Evolutionary conservation across 2,329 filamentous ascomycete genomes (phyloP).

Genomic region (Colletotrichum zoysiae): DNA sequence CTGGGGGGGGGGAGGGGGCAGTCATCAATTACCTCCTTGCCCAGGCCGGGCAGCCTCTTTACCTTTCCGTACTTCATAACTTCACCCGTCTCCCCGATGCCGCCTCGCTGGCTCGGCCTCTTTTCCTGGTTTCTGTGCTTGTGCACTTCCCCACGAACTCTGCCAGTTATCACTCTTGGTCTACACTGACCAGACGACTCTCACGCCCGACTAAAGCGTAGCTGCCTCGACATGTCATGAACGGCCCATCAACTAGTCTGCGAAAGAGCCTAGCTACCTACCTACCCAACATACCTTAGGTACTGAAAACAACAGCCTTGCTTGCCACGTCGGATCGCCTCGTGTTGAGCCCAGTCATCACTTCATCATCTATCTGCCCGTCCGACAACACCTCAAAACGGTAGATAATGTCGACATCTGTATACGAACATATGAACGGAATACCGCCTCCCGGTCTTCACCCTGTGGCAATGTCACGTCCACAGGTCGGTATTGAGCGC

Average conservation of each 20-base stretch:
- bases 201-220: neutral
- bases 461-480: conserved; percentile 73
- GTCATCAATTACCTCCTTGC: conserved; percentile 39
- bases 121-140: conserved; percentile 34
- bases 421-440: conserved; percentile 57
- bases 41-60: conserved; percentile 33
- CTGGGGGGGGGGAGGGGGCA: conserved; percentile 28
- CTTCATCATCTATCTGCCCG: neutral
- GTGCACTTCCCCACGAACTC: conserved; percentile 27
- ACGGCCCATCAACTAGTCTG: conserved; percentile 17
- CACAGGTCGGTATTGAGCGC: conserved; percentile 85
- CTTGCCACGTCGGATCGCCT: neutral
- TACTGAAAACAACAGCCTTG: conserved; percentile 10
- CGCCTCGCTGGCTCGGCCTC: conserved; percentile 26
- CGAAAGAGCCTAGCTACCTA: conserved; percentile 11
- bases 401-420: conserved; percentile 55
- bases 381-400: conserved; percentile 2
- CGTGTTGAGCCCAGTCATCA: neutral
- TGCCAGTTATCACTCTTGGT: neutral
- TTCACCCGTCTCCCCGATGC: conserved; percentile 39
- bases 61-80: conserved; percentile 40
- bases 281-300: neutral
- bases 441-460: conserved; percentile 59
- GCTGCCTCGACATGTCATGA: conserved; percentile 31
- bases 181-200: conserved; percentile 10